These are phyloP conservation scores for Fraxinus xanthoxyloides DNA, from an alignment of 305 asterid genomes.

Conservation along the genomic window DNA sequence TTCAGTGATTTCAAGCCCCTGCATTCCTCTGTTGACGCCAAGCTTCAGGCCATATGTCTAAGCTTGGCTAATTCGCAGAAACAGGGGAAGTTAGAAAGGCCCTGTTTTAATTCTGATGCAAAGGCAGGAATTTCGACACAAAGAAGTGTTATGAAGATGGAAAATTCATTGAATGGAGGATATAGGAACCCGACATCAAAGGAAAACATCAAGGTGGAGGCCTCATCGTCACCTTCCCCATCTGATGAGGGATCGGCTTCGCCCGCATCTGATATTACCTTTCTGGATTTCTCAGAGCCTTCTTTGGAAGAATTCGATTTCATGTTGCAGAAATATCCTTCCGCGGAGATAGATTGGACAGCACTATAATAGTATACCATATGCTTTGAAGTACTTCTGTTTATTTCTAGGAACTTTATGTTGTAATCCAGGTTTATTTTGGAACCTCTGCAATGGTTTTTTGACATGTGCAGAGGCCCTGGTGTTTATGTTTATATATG, in stretches of 20 bases:
- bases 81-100: slow-evolving; percentile 35
- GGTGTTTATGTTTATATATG: not conserved
- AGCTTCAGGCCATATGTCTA: slow-evolving; percentile 68
- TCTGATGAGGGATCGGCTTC: slow-evolving; percentile 40
- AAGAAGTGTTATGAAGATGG: slow-evolving; percentile 18
- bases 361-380: slow-evolving; percentile 16
- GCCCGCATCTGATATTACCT: slow-evolving; percentile 42
- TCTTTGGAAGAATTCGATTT: slow-evolving; percentile 33
- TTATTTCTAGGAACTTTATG: not conserved
- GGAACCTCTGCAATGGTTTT: slow-evolving; percentile 41
- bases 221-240: slow-evolving; percentile 26
- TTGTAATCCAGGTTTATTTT: slow-evolving; percentile 4
- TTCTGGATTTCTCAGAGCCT: slow-evolving; percentile 36
- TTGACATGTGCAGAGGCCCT: slow-evolving; percentile 39
- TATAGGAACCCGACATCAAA: not conserved
- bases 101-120: slow-evolving; percentile 2
- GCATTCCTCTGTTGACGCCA: slow-evolving; percentile 67
- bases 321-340: slow-evolving; percentile 37
- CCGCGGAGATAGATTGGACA: slow-evolving; percentile 52
- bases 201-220: slow-evolving; percentile 44
- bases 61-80: slow-evolving; percentile 47
- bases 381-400: not conserved
- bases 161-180: slow-evolving; percentile 25
- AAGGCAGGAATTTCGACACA: not conserved
- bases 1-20: slow-evolving; percentile 57